Evolutionary conservation across 768 basidiomycete species (phyloP).

Genomic region (Boletus speciosus): DNA sequence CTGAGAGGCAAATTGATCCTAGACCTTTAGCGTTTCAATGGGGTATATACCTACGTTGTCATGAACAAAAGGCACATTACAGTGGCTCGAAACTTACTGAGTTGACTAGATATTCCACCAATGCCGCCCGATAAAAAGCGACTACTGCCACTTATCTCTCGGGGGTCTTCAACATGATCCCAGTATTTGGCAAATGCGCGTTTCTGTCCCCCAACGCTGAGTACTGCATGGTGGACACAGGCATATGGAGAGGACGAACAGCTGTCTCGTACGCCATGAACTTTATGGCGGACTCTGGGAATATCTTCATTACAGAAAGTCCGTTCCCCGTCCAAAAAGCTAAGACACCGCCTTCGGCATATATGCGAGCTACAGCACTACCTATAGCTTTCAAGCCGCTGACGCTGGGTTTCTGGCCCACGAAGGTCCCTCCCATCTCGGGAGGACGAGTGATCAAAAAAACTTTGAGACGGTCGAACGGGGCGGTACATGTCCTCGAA

Average conservation of each 20-base stretch:
- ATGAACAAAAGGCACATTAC: constrained; percentile 14
- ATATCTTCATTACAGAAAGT: constrained; percentile 91
- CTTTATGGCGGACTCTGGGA: constrained; percentile 98
- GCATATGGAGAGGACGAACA: constrained; percentile 45
- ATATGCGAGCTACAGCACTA: constrained; percentile 75
- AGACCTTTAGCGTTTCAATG: constrained; percentile 90
- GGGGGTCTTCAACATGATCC: constrained; percentile 85
- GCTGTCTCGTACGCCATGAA: constrained; percentile 94
- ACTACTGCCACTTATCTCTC: constrained; percentile 86
- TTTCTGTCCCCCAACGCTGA: constrained; percentile 57
- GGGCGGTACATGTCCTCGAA: constrained; percentile 93
- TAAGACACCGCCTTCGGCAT: constrained; percentile 81
- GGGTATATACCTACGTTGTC: constrained; percentile 80
- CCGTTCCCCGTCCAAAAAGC: constrained; percentile 99
- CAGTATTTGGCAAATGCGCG: constrained; percentile 87
- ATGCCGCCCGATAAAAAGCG: constrained; percentile 95
- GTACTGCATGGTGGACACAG: constrained; percentile 11
- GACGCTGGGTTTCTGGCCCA: constrained; percentile 43
- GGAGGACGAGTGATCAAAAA: constrained; percentile 90
- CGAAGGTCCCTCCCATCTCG: constrained; percentile 57
- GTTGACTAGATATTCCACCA: constrained; percentile 91
- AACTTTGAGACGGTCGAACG: constrained; percentile 94
- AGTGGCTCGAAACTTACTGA: constrained; percentile 52
- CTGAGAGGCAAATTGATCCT: background rate
- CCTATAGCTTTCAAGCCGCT: constrained; percentile 61